Evolutionary conservation across 495 filamentous ascomycete genomes (phyloP).

Genomic region (Endocarpon pusillum): DNA sequence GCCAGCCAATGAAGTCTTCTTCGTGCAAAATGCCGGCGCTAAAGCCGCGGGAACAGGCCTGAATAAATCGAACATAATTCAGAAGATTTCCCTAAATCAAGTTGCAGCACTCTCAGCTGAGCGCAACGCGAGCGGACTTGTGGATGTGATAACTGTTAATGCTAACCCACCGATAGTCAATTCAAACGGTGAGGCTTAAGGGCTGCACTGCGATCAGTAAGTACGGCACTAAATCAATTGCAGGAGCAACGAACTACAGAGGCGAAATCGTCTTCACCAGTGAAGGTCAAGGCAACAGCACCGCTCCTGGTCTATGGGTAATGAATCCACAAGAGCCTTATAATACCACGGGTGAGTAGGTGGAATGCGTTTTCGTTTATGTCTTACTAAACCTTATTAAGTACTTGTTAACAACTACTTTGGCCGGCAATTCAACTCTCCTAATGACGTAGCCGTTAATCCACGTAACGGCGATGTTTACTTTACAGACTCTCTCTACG

Average conservation of each 20-base stretch:
- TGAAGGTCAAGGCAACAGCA: constrained; percentile 29
- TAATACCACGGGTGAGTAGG: constrained; percentile 28
- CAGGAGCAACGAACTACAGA: constrained; percentile 31
- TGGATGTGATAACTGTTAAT: constrained; percentile 20
- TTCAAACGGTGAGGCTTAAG: constrained; percentile 26
- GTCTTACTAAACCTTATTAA: too few relatives aligned
- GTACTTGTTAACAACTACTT: constrained; percentile 18
- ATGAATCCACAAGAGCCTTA: constrained; percentile 31
- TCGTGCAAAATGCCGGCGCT: constrained; percentile 32
- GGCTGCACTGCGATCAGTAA: too few relatives aligned
- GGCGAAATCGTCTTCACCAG: constrained; percentile 26
- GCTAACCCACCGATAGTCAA: constrained; percentile 25
- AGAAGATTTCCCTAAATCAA: constrained; percentile 29
- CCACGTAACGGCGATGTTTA: constrained; percentile 26
- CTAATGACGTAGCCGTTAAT: constrained; percentile 18
- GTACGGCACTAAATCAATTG: background rate
- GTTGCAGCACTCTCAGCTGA: constrained; percentile 20
- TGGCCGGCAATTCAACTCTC: constrained; percentile 18
- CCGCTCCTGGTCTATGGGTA: constrained; percentile 22
- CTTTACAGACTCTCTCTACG: constrained; percentile 27
- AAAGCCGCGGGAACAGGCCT: constrained; percentile 29
- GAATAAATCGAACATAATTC: constrained; percentile 31
- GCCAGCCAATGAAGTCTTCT: constrained; percentile 32
- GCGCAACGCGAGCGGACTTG: constrained; percentile 23
- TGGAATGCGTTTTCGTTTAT: too few relatives aligned